Evolutionary conservation across 306 rosid species (phyloP).

Genomic region (Pterocarpus santalinus): DNA sequence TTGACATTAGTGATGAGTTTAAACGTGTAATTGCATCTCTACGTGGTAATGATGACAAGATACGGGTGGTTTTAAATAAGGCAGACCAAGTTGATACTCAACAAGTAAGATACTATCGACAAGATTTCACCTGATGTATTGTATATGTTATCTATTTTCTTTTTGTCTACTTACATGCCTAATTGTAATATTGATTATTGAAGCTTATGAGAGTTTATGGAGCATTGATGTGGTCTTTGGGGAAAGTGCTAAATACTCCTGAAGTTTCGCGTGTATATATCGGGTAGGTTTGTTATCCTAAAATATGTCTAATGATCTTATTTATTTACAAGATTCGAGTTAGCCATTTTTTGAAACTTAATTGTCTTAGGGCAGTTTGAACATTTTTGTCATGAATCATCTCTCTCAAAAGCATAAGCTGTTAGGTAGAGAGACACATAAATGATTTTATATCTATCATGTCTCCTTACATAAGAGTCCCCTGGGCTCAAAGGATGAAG

Average conservation of each 20-base stretch:
- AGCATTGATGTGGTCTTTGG: conserved; percentile 98
- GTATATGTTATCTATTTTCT: neutral
- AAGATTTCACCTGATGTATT: neutral
- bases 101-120: conserved; percentile 65
- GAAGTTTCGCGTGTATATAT: conserved; percentile 92
- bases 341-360: neutral
- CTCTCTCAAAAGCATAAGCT: no score
- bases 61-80: conserved; percentile 93
- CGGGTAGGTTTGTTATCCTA: conserved; percentile 65
- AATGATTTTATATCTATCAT: no score
- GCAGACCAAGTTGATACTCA: conserved; percentile 98
- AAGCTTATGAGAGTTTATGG: conserved; percentile 99
- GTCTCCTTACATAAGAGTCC: no score
- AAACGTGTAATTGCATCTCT: conserved; percentile 87
- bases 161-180: neutral
- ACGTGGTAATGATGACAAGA: conserved; percentile 93
- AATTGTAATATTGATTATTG: neutral
- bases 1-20: conserved; percentile 93
- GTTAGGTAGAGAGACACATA: no score
- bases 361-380: neutral
- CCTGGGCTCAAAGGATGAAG: no score
- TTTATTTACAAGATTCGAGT: neutral
- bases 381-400: neutral
- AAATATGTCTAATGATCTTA: neutral
- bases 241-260: conserved; percentile 88